Percentiles rank a stretch among this genome's conserved stretches.
phyloP scores from a whole-genome alignment of 2,329 filamentous ascomycete genomes.

The Botryotinia convoluta region DNA sequence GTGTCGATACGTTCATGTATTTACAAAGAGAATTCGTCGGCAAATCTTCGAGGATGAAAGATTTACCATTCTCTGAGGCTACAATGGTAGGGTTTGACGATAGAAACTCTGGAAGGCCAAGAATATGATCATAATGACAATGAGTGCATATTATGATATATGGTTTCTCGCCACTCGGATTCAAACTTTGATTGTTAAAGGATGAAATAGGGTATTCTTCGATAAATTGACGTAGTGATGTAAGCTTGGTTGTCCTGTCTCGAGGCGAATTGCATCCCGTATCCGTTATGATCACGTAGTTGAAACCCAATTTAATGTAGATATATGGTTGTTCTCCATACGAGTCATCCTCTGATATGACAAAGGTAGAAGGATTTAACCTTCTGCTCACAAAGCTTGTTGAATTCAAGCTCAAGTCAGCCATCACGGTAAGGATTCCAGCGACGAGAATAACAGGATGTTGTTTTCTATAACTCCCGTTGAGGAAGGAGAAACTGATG shows the following conservation, averaged over 20 bases:
- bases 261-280: slow-evolving; percentile 45
- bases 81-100: slow-evolving; percentile 30
- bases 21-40: slow-evolving; percentile 44
- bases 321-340: slow-evolving; percentile 46
- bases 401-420: not conserved
- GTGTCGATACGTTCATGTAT: slow-evolving; percentile 40
- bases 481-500: not conserved
- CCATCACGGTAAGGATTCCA: not conserved
- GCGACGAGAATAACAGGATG: not conserved
- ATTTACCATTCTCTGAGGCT: slow-evolving; percentile 40
- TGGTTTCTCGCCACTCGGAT: slow-evolving; percentile 36
- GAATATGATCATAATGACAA: slow-evolving; percentile 47
- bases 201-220: slow-evolving; percentile 42
- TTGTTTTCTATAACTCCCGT: not conserved
- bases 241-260: slow-evolving; percentile 32
- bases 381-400: slow-evolving; percentile 40
- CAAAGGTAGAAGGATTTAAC: slow-evolving; percentile 45
- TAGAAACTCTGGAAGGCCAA: slow-evolving; percentile 33
- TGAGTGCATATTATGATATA: slow-evolving; percentile 47
- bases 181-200: slow-evolving; percentile 41
- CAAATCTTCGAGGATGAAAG: slow-evolving; percentile 44
- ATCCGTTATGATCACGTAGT: slow-evolving; percentile 44
- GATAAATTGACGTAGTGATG: slow-evolving; percentile 43
- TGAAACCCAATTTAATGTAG: slow-evolving; percentile 45
- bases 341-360: slow-evolving; percentile 45